Evolutionary conservation across 148 eudicot species (phyloP).

Genomic region (Rhododendron vialii): DNA sequence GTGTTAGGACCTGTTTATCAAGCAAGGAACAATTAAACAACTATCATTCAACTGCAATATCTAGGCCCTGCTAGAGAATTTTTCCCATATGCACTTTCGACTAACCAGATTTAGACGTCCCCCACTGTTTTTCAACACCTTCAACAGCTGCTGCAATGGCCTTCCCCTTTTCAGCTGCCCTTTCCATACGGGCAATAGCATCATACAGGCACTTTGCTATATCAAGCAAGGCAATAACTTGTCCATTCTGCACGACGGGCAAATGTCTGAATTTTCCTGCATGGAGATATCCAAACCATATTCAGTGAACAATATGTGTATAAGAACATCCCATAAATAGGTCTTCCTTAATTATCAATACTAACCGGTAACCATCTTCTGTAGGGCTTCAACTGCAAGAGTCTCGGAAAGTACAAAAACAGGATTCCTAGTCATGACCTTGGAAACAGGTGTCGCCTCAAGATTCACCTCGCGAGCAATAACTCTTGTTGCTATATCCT

Average conservation of each 20-base stretch:
- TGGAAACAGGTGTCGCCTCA: conserved; percentile 87
- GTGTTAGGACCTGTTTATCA: conserved; percentile 60
- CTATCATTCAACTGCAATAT: not conserved
- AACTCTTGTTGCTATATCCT: conserved; percentile 93
- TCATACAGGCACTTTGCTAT: conserved; percentile 96
- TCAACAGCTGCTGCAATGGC: conserved; percentile 95
- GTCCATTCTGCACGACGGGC: conserved; percentile 93
- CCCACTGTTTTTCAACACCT: conserved; percentile 97
- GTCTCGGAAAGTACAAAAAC: conserved; percentile 86
- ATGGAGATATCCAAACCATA: conserved; percentile 2
- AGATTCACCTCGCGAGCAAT: conserved; percentile 80
- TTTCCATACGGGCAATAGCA: conserved; percentile 95
- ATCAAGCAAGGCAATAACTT: conserved; percentile 91
- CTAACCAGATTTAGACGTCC: conserved; percentile 71
- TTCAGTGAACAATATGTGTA: not conserved
- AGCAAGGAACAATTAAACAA: not conserved
- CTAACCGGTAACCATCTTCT: conserved; percentile 92
- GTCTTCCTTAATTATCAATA: conserved; percentile 1
- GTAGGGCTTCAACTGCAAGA: conserved; percentile 94
- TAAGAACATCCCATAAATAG: not conserved
- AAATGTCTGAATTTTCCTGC: conserved; percentile 95
- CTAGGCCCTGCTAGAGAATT: not conserved
- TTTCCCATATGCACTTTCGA: conserved; percentile 8
- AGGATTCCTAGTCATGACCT: conserved; percentile 97
- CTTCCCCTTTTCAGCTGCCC: conserved; percentile 97